Conservation (phyloP, 371 early-diverging fungal genomes). For the Syncephalastrum sp. region DNA sequence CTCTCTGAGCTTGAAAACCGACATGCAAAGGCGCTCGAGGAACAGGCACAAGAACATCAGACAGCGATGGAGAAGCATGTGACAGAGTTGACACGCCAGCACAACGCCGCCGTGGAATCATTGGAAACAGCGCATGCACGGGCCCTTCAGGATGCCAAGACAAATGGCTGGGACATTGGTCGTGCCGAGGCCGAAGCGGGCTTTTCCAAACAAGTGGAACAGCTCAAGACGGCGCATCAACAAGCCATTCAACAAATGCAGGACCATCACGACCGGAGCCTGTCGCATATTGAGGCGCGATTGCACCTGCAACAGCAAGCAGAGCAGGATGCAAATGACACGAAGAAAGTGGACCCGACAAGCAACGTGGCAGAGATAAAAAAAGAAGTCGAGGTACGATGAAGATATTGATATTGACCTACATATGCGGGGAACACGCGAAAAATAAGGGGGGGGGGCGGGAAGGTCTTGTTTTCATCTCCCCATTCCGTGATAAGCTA, state of each 20-base stretch:
- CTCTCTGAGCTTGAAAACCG: constrained; percentile 6
- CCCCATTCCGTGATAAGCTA: neutral
- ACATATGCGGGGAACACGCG: too few relatives aligned
- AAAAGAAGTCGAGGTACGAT: constrained; percentile 27
- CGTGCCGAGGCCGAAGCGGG: constrained; percentile 30
- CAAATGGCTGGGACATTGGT: neutral
- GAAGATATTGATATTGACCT: neutral
- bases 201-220: constrained; percentile 27
- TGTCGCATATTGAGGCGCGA: constrained; percentile 26
- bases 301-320: constrained; percentile 18
- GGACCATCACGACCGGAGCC: constrained; percentile 22
- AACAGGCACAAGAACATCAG: constrained; percentile 13
- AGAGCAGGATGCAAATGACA: constrained; percentile 2
- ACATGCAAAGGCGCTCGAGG: constrained; percentile 15
- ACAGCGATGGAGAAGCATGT: constrained; percentile 14
- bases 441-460: too few relatives aligned
- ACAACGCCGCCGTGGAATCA: too few relatives aligned
- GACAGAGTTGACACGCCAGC: constrained; percentile 3
- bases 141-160: neutral
- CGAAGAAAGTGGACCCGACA: constrained; percentile 16
- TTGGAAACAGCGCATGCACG: constrained; percentile 1
- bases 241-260: constrained; percentile 34
- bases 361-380: constrained; percentile 27
- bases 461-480: neutral
- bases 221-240: constrained; percentile 23